Base-by-base conservation (phyloP, 164 flowering plant species). In the Akebia trifoliata region DNA sequence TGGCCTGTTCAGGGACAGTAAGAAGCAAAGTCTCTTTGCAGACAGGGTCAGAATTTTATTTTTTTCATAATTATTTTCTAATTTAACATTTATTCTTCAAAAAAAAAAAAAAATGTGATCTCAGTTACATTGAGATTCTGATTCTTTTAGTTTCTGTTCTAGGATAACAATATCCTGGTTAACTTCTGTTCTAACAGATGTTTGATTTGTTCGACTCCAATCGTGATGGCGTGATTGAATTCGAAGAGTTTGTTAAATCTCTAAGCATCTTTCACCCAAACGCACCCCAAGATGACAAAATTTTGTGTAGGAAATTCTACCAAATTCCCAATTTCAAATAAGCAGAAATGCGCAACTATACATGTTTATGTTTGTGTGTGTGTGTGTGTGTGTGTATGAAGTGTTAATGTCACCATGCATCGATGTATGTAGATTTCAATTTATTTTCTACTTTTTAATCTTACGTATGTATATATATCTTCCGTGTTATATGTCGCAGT, bases 1-100 rank as follows among this genome's bases (percentile, higher is more conserved):
- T 47, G 83, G 76, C 18, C 56, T 78, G 40, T 74, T 76, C 38
- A 53, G 70, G 50, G 67, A 67, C 65, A 72, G 72, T 47, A 52
- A 66, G 50, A 66, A 62, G 49, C 61, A 68, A 35, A 69, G 50
- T 57, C 68, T 74, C 40, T 63, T 79, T 57, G 72, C 74, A 38
- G 77, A 79, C 51, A 65, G 78, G 72, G 83, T 76, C 30, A 44
- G 6, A 44, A 44, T 7, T 12, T 12, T 24, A 44, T 8, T 44
- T 44, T 8, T 12, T 20, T 6, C 8, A 20, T 20, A 44, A 12
- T 20, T 20, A 44, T 44, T 15, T 38, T n/a, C n/a, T n/a, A n/a
- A n/a, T n/a, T n/a, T n/a, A n/a, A n/a, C n/a, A n/a, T n/a, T n/a
- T n/a, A n/a, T n/a, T n/a, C n/a, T n/a, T n/a, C n/a, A n/a, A n/a